A percentile compares a stretch with the other conserved stretches of the same genome.
Conservation (phyloP, 1,284 basidiomycete genomes). For the Testicularia cyperi region DNA sequence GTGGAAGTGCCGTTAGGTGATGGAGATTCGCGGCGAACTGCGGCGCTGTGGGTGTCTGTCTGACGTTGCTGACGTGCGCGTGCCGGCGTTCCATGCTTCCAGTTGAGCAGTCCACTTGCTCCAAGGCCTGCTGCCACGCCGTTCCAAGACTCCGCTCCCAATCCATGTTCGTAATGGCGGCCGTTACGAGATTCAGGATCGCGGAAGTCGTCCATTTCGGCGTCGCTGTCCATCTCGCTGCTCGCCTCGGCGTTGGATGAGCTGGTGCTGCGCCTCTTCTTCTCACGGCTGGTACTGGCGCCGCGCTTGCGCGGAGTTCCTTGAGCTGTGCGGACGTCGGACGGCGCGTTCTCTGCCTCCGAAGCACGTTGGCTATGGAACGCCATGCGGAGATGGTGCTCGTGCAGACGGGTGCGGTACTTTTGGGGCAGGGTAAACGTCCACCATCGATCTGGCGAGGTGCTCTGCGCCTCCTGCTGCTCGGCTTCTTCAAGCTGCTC, state of each 20-base stretch:
- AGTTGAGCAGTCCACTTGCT: conserved; percentile 34
- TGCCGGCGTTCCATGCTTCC: conserved; percentile 16
- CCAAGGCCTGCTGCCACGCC: conserved; percentile 30
- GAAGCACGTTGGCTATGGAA: conserved; percentile 27
- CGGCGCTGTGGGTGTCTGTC: background rate
- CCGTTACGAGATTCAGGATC: conserved; percentile 8
- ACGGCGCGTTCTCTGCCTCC: conserved; percentile 3
- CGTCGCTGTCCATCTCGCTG: conserved; percentile 22
- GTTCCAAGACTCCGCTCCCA: conserved; percentile 16
- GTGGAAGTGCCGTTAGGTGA: conserved; percentile 31
- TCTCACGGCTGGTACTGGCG: conserved; percentile 1
- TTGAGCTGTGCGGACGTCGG: too few relatives aligned
- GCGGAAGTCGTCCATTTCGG: conserved; percentile 23
- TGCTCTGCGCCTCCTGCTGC: conserved; percentile 18
- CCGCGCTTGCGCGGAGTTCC: too few relatives aligned
- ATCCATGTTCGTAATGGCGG: conserved; percentile 17
- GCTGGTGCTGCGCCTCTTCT: conserved; percentile 17
- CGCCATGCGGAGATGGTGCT: conserved; percentile 41
- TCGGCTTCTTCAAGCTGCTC: conserved; percentile 18
- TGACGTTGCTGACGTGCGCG: background rate
- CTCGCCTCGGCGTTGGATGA: conserved; percentile 14
- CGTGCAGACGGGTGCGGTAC: conserved; percentile 39
- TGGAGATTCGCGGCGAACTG: conserved; percentile 13
- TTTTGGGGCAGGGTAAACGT: conserved; percentile 50
- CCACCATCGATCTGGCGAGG: conserved; percentile 43